Evolutionary conservation across 208 protist genomes (phyloP).

Genomic region (Leishmania lainsoni): DNA sequence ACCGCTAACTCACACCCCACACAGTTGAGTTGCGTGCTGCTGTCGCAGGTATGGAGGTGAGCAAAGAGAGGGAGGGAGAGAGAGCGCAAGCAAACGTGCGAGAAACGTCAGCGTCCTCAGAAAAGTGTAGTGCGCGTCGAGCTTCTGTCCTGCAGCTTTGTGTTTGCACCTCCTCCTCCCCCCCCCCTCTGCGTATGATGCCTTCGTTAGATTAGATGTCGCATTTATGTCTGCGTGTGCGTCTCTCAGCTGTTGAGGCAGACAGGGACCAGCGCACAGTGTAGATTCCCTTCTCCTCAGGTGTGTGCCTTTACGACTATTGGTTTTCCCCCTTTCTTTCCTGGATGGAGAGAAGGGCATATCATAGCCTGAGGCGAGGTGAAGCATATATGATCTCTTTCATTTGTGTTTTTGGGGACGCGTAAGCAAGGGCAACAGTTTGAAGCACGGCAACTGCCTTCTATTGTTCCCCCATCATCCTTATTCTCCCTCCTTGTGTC

Average conservation of each 20-base stretch:
- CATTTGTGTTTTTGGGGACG: neutral
- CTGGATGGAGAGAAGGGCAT: neutral
- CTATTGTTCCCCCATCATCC: neutral
- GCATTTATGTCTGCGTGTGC: neutral
- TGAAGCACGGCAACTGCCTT: neutral
- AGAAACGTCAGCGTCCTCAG: neutral
- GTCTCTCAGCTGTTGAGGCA: neutral
- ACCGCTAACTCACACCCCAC: neutral
- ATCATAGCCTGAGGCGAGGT: neutral
- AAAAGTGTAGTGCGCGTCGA: neutral
- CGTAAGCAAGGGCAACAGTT: neutral
- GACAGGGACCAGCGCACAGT: neutral
- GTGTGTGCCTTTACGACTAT: neutral
- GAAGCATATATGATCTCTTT: neutral
- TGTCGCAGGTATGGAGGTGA: neutral
- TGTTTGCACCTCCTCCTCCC: neutral
- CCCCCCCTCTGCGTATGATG: neutral
- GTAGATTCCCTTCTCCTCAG: neutral
- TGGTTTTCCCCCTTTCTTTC: neutral
- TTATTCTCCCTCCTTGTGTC: neutral
- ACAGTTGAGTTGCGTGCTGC: neutral
- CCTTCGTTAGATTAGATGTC: constrained; percentile 10
- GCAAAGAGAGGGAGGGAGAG: too few species aligned
- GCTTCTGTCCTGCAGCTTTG: neutral
- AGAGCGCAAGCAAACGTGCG: neutral